These are phyloP conservation scores for Botryosphaeria dothidea DNA, from an alignment of 2,329 filamentous ascomycete genomes.

Conservation along the genomic window DNA sequence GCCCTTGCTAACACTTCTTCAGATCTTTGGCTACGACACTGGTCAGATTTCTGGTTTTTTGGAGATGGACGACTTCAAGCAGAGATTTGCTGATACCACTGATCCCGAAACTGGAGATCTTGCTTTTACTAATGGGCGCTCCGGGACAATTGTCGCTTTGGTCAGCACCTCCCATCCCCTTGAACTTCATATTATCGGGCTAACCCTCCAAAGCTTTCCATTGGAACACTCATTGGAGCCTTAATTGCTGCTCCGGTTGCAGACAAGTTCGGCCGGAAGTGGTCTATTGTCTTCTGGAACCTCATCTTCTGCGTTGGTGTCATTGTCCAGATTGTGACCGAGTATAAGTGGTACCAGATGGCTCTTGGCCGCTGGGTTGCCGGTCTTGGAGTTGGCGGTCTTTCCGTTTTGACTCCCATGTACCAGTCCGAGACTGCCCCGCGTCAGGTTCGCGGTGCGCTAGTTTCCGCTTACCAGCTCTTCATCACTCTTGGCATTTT, in stretches of 20 bases:
- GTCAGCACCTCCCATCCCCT: conserved; percentile 23
- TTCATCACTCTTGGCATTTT: conserved; percentile 70
- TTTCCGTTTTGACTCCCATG: conserved; percentile 61
- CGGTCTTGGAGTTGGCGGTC: conserved; percentile 64
- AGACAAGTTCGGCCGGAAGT: conserved; percentile 61
- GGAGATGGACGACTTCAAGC: conserved; percentile 38
- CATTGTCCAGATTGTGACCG: conserved; percentile 64
- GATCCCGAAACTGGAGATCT: conserved; percentile 25
- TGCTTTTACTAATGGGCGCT: conserved; percentile 33
- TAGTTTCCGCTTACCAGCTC: conserved; percentile 63
- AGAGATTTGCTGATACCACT: conserved; percentile 30
- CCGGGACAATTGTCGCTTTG: conserved; percentile 37
- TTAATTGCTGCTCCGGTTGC: conserved; percentile 60
- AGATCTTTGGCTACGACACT: conserved; percentile 35
- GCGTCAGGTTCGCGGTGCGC: conserved; percentile 62
- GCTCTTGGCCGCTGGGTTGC: conserved; percentile 66
- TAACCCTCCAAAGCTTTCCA: conserved; percentile 29
- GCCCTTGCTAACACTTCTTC: not conserved
- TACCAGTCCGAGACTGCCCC: conserved; percentile 69
- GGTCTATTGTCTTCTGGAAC: conserved; percentile 63
- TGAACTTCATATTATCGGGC: not conserved
- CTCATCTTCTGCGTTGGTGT: conserved; percentile 66
- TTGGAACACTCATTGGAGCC: conserved; percentile 74
- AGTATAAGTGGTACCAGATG: conserved; percentile 62
- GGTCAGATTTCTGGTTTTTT: conserved; percentile 33